Conservation (phyloP, 441 rosid species). For the Erodium texanum region DNA sequence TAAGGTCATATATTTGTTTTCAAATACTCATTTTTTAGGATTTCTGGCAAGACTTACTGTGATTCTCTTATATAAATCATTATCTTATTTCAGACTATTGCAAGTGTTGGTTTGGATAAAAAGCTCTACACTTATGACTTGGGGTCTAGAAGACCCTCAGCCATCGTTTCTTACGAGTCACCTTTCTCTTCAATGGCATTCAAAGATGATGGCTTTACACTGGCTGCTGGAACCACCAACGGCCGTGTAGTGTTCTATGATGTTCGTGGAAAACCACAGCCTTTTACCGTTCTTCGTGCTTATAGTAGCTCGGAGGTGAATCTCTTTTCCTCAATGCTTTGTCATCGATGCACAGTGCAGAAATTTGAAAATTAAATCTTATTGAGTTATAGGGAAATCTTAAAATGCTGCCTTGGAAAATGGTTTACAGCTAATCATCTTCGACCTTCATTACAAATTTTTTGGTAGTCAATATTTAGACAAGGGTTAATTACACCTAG, state of each 20-base stretch:
- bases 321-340: slow-evolving; percentile 19
- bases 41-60: slow-evolving; percentile 7
- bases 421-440: too few relatives aligned
- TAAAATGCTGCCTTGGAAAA: not conserved
- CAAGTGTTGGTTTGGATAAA: slow-evolving; percentile 93
- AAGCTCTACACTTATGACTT: slow-evolving; percentile 85
- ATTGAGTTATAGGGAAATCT: not conserved
- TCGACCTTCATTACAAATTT: too few relatives aligned
- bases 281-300: slow-evolving; percentile 80
- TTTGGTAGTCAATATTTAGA: not conserved
- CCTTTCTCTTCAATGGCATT: slow-evolving; percentile 93
- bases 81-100: slow-evolving; percentile 53
- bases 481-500: too few relatives aligned
- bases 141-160: slow-evolving; percentile 70
- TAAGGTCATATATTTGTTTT: slow-evolving; percentile 45
- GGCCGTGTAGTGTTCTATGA: slow-evolving; percentile 90
- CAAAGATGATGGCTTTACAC: slow-evolving; percentile 82
- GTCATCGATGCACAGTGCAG: not conserved
- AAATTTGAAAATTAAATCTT: not conserved
- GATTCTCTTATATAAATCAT: slow-evolving; percentile 17
- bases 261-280: slow-evolving; percentile 86
- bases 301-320: slow-evolving; percentile 77
- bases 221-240: slow-evolving; percentile 90
- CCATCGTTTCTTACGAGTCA: slow-evolving; percentile 69
- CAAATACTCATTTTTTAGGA: slow-evolving; percentile 7